Percentiles rank a stretch among this genome's conserved stretches.
phyloP scores from a whole-genome alignment of 345 rosid genomes.

The Lenwebbia sp. region DNA sequence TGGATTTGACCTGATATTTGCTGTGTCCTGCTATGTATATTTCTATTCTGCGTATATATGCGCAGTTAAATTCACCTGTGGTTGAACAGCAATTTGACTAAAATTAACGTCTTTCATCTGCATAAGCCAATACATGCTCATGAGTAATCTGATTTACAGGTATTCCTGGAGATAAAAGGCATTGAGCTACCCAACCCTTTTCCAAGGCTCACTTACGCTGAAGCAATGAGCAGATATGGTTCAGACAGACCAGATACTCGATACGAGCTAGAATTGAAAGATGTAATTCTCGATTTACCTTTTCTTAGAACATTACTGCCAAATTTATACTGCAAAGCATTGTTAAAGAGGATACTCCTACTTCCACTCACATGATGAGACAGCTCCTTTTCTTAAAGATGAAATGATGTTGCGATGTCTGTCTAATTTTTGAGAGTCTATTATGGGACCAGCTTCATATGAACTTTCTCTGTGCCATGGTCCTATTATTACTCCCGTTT shows the following conservation, averaged over 20 bases:
- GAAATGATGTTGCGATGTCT: not conserved
- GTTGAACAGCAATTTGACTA: not conserved
- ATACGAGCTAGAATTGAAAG: constrained; percentile 86
- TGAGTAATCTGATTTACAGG: constrained; percentile 22
- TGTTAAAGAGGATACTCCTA: not conserved
- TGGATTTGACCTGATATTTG: not conserved
- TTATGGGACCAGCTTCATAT: not conserved
- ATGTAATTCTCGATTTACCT: constrained; percentile 37
- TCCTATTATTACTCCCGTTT: not conserved
- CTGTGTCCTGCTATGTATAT: not conserved
- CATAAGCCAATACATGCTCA: not conserved
- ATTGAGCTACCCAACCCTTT: constrained; percentile 71
- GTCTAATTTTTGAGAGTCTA: not conserved
- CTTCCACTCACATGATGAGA: not conserved
- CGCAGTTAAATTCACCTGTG: not conserved
- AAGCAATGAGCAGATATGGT: constrained; percentile 81
- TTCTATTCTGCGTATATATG: not conserved
- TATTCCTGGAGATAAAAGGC: constrained; percentile 77
- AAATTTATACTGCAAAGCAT: not conserved
- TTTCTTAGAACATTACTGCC: not conserved
- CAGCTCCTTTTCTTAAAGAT: not conserved
- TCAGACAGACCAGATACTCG: constrained; percentile 94
- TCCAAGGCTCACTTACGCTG: constrained; percentile 85
- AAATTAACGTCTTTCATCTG: not conserved
- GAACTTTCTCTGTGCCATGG: not conserved